These are phyloP conservation scores for Yarrowia galli DNA, from an alignment of 1,139 yeast genomes.

Conservation along the genomic window DNA sequence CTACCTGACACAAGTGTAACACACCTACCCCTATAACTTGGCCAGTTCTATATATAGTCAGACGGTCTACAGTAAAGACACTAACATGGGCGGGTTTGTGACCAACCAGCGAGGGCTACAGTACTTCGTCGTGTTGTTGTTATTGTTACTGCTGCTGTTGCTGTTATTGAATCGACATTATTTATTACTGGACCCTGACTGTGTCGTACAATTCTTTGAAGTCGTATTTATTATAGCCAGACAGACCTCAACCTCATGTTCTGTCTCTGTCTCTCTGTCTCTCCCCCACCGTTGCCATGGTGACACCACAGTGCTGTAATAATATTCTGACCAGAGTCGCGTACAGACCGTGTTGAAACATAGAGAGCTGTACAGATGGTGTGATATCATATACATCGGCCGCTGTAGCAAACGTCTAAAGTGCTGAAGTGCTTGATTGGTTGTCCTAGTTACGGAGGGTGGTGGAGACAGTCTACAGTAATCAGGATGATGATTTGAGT, in stretches of 20 bases:
- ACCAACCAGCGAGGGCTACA: not conserved
- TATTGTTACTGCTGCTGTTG: not conserved
- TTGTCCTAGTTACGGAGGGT: too few relatives aligned
- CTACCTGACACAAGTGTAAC: too few relatives aligned
- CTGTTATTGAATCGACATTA: not conserved
- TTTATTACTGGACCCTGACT: not conserved
- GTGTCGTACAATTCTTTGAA: too few relatives aligned
- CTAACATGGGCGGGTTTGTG: not conserved
- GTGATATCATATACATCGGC: too few relatives aligned
- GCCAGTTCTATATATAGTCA: not conserved
- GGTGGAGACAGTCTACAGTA: too few relatives aligned
- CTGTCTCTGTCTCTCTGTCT: too few relatives aligned
- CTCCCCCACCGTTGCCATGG: not conserved
- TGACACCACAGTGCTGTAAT: not conserved
- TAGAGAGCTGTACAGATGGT: not conserved
- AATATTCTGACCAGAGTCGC: not conserved
- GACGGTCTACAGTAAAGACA: too few relatives aligned
- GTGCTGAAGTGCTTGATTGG: too few relatives aligned
- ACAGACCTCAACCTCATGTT: not conserved
- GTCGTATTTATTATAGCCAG: not conserved
- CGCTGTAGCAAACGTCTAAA: too few relatives aligned
- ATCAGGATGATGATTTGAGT: too few relatives aligned
- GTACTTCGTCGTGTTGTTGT: not conserved
- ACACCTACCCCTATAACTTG: not conserved
- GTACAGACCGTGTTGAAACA: slow-evolving; percentile 1